phyloP scores from a whole-genome alignment of 495 filamentous ascomycete genomes.

The Talaromyces adpressus region DNA sequence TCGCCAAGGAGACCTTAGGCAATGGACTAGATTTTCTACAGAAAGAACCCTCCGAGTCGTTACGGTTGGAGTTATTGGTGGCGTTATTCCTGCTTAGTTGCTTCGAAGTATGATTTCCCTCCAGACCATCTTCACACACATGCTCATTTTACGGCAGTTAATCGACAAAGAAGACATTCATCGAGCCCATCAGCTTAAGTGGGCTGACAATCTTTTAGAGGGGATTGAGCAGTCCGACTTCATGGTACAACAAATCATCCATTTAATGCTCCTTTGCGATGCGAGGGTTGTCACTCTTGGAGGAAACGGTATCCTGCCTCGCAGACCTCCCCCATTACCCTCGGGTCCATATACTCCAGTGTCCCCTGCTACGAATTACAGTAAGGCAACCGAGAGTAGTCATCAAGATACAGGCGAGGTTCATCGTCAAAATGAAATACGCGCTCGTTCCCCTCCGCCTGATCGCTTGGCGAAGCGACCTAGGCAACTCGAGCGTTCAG shows the following conservation, averaged over 20 bases:
- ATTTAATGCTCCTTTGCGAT: background rate
- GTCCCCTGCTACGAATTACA: background rate
- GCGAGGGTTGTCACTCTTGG: background rate
- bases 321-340: background rate
- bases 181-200: background rate
- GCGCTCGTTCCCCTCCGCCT: background rate
- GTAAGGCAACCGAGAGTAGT: background rate
- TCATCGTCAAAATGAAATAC: background rate
- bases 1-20: background rate
- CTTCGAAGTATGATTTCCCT: background rate
- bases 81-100: background rate
- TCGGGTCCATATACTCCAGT: background rate
- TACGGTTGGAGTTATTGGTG: background rate
- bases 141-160: background rate
- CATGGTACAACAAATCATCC: background rate
- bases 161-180: conserved; percentile 2
- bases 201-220: background rate
- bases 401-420: background rate
- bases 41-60: background rate
- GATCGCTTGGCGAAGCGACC: background rate
- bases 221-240: background rate
- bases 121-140: background rate
- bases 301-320: background rate
- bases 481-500: background rate
- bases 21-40: background rate